These are phyloP conservation scores for Aspergillus affinis DNA, from an alignment of 495 filamentous ascomycete species.

Conservation along the genomic window DNA sequence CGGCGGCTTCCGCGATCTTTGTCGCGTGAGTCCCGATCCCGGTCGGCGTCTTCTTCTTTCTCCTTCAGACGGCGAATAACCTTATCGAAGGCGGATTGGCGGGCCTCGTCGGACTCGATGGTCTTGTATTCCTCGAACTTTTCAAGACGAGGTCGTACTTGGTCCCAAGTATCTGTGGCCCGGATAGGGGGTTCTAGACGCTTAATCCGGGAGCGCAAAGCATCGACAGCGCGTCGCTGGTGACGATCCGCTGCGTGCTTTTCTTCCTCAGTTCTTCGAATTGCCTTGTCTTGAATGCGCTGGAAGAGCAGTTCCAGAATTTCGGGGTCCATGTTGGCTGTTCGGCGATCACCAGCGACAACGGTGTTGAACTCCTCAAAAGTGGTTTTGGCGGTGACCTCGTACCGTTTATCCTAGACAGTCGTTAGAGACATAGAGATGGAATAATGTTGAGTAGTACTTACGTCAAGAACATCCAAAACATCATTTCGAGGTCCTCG, in stretches of 20 bases:
- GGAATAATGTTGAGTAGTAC: conserved; percentile 24
- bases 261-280: conserved; percentile 78
- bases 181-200: conserved; percentile 85
- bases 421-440: conserved; percentile 20
- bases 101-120: conserved; percentile 76
- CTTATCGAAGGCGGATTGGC: conserved; percentile 87
- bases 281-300: conserved; percentile 76
- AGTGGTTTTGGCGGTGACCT: conserved; percentile 80
- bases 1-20: conserved; percentile 60
- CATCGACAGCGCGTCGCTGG: conserved; percentile 81
- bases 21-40: conserved; percentile 43
- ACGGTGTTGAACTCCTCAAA: conserved; percentile 81
- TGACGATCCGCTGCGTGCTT: conserved; percentile 79
- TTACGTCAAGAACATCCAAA: conserved; percentile 86
- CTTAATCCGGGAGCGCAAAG: conserved; percentile 83
- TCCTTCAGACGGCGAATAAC: conserved; percentile 85
- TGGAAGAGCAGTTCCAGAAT: conserved; percentile 77
- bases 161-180: conserved; percentile 78
- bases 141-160: conserved; percentile 73
- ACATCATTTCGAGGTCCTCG: conserved; percentile 81
- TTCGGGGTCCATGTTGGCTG: conserved; percentile 77
- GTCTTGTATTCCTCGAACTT: conserved; percentile 80
- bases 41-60: conserved; percentile 79
- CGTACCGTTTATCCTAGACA: conserved; percentile 79
- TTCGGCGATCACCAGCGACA: conserved; percentile 79